Evolutionary conservation across 768 basidiomycete species (phyloP).

Genomic region (Tylopilus subfusipes): DNA sequence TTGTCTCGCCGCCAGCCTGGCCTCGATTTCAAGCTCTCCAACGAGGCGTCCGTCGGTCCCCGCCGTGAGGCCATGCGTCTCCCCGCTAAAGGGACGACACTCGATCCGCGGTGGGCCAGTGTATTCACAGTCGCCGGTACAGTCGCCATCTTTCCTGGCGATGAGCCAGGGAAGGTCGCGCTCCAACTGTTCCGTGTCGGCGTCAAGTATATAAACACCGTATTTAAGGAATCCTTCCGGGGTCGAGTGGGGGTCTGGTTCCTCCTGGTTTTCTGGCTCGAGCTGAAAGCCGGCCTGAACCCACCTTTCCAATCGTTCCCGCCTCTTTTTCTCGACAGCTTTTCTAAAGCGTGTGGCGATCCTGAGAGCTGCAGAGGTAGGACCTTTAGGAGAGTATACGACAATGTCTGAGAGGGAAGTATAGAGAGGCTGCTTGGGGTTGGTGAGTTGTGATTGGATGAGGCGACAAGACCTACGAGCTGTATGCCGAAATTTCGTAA

Average conservation of each 20-base stretch:
- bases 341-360: slow-evolving; percentile 64
- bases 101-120: not conserved
- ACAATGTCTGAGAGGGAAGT: slow-evolving; percentile 88
- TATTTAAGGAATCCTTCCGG: slow-evolving; percentile 30
- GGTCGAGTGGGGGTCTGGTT: slow-evolving; percentile 22
- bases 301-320: slow-evolving; percentile 40
- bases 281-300: slow-evolving; percentile 15
- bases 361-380: slow-evolving; percentile 47
- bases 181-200: slow-evolving; percentile 25
- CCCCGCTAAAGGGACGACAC: not conserved
- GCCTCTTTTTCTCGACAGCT: slow-evolving; percentile 56
- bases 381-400: slow-evolving; percentile 75
- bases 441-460: not conserved
- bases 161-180: slow-evolving; percentile 30
- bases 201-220: slow-evolving; percentile 31
- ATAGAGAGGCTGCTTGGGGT: slow-evolving; percentile 65
- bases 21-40: slow-evolving; percentile 25
- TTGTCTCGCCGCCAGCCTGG: slow-evolving; percentile 7
- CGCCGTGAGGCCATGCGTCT: slow-evolving; percentile 28
- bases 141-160: slow-evolving; percentile 27
- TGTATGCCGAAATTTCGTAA: slow-evolving; percentile 89
- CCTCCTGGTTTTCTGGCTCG: slow-evolving; percentile 2
- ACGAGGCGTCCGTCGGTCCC: slow-evolving; percentile 28
- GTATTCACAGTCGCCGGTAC: slow-evolving; percentile 20
- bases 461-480: slow-evolving; percentile 52